Base-by-base conservation (phyloP, 2,329 filamentous ascomycete species). In the Chlorencoelia australis region DNA sequence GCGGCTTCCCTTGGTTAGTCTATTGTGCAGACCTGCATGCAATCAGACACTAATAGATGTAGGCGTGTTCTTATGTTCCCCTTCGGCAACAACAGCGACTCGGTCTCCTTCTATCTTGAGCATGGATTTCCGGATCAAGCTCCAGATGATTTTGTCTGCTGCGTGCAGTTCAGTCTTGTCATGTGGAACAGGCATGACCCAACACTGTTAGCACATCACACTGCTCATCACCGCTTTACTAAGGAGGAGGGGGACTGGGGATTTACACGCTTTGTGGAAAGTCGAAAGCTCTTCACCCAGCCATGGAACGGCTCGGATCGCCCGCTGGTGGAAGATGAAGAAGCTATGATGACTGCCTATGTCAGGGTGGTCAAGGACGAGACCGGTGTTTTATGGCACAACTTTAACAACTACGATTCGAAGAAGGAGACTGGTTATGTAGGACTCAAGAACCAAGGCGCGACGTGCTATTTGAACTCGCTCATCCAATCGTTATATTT, bases 391-490 rank as follows among this genome's bases (percentile, higher is more conserved):
- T 58, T 94, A 40, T 94, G 85, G 85, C 85, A 93, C 63, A 91
- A 85, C 61, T 89, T 94, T 59, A 70, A 77, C 57, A 88, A 89
- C 63, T 98, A 98, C 59, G 88, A 98, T 58, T 96, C 91, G n/a
- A 98, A 96, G 65, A 94, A 91, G 58, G 88, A 95, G 63, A 98
- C 91, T 0, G 91, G 91, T 39, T 96, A 88, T 66, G 91, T 98
- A 27, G 91, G 91, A 3, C 67, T 98, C 36, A 91, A 91, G 61
- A 98, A 98, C 54, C 91, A 96, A 60, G 91, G 91, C 46, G 91
- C 91, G 33, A 91, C 84, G 1, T 91, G 84, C 61, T 91, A 91
- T 57, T 67, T 91, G 32, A 91, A 91, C 59, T 89, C 84, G 6
- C 71, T 91, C 5, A 66, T 91, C 30, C 84, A 91, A 55, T 89